phyloP scores from a whole-genome alignment of 176 grass and related monocot species.

The Bolboschoenus planiculmis region DNA sequence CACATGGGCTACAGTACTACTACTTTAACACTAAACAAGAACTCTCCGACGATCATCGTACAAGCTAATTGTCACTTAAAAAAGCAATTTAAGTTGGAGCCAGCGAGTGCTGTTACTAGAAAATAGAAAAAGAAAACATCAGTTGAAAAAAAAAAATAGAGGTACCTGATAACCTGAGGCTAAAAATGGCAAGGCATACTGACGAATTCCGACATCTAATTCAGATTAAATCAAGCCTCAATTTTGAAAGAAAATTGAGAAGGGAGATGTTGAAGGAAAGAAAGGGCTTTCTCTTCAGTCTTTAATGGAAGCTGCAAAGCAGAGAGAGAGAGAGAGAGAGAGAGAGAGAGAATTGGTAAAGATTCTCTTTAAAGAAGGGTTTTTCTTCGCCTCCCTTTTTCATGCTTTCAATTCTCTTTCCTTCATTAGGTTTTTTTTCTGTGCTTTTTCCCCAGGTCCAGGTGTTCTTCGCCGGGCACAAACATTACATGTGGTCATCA shows the following conservation, averaged over 20 bases:
- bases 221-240: neutral
- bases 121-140: neutral
- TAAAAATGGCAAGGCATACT: neutral
- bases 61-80: neutral
- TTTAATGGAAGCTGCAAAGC: neutral
- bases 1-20: neutral
- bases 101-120: neutral
- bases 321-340: no score
- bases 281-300: neutral
- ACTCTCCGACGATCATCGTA: no score
- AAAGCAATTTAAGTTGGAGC: neutral
- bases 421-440: neutral
- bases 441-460: neutral
- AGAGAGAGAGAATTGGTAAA: neutral
- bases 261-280: neutral
- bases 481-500: neutral
- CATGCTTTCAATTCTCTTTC: neutral
- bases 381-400: neutral
- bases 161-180: neutral
- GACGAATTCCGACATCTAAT: neutral
- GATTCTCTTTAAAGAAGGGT: neutral
- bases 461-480: neutral
- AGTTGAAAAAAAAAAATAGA: neutral
- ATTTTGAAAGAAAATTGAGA: neutral
- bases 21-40: neutral